Base-by-base conservation (phyloP, 2,329 filamentous ascomycete species). In the Arthrobotrys musiformis region DNA sequence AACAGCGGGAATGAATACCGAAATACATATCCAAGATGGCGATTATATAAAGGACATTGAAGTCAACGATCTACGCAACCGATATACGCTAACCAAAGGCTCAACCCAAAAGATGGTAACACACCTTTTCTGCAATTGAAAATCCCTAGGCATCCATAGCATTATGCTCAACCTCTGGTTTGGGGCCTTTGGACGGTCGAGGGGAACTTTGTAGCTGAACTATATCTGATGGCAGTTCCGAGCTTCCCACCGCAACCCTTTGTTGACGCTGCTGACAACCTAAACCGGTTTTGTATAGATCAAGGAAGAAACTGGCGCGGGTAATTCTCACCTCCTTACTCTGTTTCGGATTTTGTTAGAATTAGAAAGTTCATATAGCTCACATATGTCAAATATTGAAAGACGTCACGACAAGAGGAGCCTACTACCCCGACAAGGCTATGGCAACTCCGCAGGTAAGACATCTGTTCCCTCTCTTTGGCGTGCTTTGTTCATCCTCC, bases 31-130 rank as follows among this genome's bases (percentile, higher is more conserved):
- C 81, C 92, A 94, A 78, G 95, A 98, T 83, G 95, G 95, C 81
- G 95, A 99, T 85, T 98, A 92, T 84, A 98, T 99, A 85, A 95
- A 96, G 85, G 95, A 99, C 83, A 97, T 99, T 82, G 95, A 98
- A 86, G 93, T 99, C 86, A 99, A 99, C 84, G 94, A 98, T 85
- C 86, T 98, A 82, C 91, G 94, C 79, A 99, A 98, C 84, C 92
- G 94, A 81, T 99, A 99, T 85, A 91, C 94, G 84, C 88, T 99
- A 86, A 99, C 94, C 79, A 98, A 97, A 87, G 93, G 94, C 82
- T 92, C 93, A 82, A 97, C 93, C 80, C 95, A 98, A 88, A 97
- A 97, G 89, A 97, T 95, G 94, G 95, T 99, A 97, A 97, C 35
- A 50, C 46, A 61, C 42, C 60, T 63, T 26, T 13, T 46, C 66